These are phyloP conservation scores for Leishmania guyanensis DNA, from an alignment of 208 protist genomes.

Conservation along the genomic window DNA sequence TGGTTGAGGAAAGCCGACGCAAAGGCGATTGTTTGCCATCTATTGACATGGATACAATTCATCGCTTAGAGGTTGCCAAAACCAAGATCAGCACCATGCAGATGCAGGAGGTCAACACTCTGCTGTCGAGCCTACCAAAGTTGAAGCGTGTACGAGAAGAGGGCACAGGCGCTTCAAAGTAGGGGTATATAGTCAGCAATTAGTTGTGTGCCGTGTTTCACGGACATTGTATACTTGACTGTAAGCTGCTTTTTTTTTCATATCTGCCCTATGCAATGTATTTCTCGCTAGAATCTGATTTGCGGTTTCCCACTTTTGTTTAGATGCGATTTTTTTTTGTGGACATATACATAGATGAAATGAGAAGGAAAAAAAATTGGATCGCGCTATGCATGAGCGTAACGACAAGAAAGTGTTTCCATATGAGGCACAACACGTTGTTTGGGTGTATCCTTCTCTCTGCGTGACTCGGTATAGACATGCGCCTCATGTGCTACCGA, in stretches of 20 bases:
- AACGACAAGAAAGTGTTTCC: background rate
- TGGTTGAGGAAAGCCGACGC: slow-evolving; percentile 45
- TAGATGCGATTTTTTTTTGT: slow-evolving; percentile 13
- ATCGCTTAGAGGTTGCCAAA: slow-evolving; percentile 55
- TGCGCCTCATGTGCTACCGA: background rate
- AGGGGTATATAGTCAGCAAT: background rate
- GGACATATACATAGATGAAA: background rate
- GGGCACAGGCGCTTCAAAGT: background rate
- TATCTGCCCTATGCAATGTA: slow-evolving; percentile 5
- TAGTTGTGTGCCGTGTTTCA: background rate
- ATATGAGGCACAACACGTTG: background rate
- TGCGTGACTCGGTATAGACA: background rate
- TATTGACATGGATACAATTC: slow-evolving; percentile 49
- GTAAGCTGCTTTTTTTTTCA: slow-evolving; percentile 10
- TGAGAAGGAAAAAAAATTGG: background rate
- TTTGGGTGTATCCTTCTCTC: background rate
- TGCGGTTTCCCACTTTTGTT: slow-evolving; percentile 4
- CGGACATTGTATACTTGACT: background rate
- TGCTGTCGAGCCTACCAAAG: slow-evolving; percentile 3
- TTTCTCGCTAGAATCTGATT: slow-evolving; percentile 14
- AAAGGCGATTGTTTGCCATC: slow-evolving; percentile 38
- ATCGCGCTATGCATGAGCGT: background rate
- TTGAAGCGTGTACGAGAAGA: slow-evolving; percentile 36
- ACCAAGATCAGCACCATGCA: slow-evolving; percentile 30
- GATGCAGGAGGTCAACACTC: slow-evolving; percentile 24